Evolutionary conservation across 179 eudicot species (phyloP), one percentile per base, ranked within the genome.

Genomic region (Beta macrorhiza): DNA sequence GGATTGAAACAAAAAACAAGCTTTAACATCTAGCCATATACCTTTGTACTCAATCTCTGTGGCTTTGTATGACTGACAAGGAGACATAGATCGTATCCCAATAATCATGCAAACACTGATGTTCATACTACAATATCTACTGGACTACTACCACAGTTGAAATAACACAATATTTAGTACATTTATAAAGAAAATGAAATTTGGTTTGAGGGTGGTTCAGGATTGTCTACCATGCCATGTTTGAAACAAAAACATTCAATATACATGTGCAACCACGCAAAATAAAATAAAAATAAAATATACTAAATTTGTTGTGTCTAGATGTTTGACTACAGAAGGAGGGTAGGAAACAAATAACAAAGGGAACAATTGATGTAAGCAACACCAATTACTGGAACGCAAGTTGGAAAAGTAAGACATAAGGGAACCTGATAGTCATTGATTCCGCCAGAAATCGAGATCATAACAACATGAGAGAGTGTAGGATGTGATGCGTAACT

Each of bases 371-470:
- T 42, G 44, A 75, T 64, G 37, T 63, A 49, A 63, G 5, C 62
- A 58, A 74, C 29, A 58, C 53, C 13, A 42, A 55, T 29, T 29
- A 1, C 53, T 63, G 67, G 25, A 74, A 74, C 7, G 62, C n/a
- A 74, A 57, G 67, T 8, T 55, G 49, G 2, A 56, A 49, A 74
- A 72, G 2, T 16, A 67, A 49, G 78, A 77, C 37, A 68, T 5
- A 44, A 65, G 74, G 29, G 19, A 89, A 93, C 98, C 99, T 97
- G 99, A 87, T 91, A 94, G 89, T 97, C 99, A 84, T 92, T 87
- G 79, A 89, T 87, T 81, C 98, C 99, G 53, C 98, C 99, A 80
- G 99, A 91, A 68, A 94, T 90, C 65, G 99, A 93, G 84, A 93
- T 82, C 77, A 93, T 89, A 83, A 91, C 91, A 75, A 93, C 90